Evolutionary conservation across 805 yeast species (phyloP).

Genomic region (Kluyveromyces nonfermentans): DNA sequence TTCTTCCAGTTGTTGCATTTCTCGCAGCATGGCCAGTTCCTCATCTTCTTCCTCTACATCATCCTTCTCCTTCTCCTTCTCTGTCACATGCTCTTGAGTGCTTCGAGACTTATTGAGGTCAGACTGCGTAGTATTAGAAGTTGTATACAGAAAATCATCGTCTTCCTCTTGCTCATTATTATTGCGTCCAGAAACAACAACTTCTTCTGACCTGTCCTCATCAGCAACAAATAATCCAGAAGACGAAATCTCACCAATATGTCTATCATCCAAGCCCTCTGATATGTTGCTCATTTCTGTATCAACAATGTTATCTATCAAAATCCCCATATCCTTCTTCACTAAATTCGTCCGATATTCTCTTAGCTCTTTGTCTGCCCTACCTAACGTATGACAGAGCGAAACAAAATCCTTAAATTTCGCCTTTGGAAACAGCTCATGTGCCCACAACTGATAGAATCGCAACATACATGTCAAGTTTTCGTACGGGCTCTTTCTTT

Average conservation of each 20-base stretch:
- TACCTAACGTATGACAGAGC: conserved; percentile 43
- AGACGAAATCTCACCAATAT: no score
- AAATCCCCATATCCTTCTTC: conserved; percentile 30
- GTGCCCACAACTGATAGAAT: conserved; percentile 69
- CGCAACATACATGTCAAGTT: conserved; percentile 34
- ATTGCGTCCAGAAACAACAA: no score
- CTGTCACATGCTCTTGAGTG: no score
- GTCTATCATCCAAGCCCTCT: no score
- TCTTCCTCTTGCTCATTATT: conserved; percentile 4
- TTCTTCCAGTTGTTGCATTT: no score
- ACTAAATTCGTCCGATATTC: conserved; percentile 34
- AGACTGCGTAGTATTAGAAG: conserved; percentile 3
- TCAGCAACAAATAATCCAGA: no score
- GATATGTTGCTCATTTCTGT: background rate
- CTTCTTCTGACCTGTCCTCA: no score
- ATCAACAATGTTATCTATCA: conserved; percentile 4
- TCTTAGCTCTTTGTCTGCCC: conserved; percentile 32
- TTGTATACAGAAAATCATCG: conserved; percentile 8
- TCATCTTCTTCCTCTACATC: conserved; percentile 4
- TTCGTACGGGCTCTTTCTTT: conserved; percentile 17
- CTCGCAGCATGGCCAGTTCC: background rate
- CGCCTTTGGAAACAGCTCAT: conserved; percentile 68
- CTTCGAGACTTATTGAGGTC: no score
- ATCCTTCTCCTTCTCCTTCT: background rate
- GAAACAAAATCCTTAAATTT: conserved; percentile 60